Base-by-base conservation (phyloP, 2,329 filamentous ascomycete genomes). In the Penicillium frequentans region DNA sequence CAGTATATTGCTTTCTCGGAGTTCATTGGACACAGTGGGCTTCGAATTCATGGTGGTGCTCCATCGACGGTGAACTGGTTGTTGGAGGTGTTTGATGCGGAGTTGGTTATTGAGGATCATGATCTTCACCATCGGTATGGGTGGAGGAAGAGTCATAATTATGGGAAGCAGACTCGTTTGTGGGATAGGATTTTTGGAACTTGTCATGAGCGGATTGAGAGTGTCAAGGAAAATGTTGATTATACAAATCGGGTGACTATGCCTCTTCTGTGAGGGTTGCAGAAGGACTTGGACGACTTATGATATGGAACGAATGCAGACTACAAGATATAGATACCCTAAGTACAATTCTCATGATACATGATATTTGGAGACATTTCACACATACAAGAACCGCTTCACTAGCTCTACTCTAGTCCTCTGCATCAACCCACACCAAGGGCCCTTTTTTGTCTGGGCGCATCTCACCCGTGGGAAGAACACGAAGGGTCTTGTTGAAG, bases 401-500 rank as follows among this genome's bases (percentile, higher is more conserved):
- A 46, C 26, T 43, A 13, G 31, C 31, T 7, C n/a, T 21, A 47
- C 48, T 59, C 57, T 67, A 73, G 57, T 73, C 70, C 24, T 76
- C 71, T 43, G 72, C 71, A 65, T 78, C 76, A 54, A 78, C 73
- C 76, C 75, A 78, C 14, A 79, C 66, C 58, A 75, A 58, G 26
- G 77, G 67, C 0, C 81, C 81, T 59, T 81, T 83, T 70, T 84
- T 84, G 58, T 85, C 83, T 59, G 68, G 72, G 59, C 75, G 77
- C 74, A 81, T 88, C 23, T 87, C 89, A 69, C 88, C 90, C 0
- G 90, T 93, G 2, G 91, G 87, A 58, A 91, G 85, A 24, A 96
- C 87, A 61, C 89, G 86, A 59, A 98, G 74, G 43, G 90, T 87
- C 81, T 97, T 96, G 72, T 96, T 92, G 75, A 96, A 98, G 68